phyloP scores from a whole-genome alignment of 352 stramenopile species.

The Pythium insidiosum region DNA sequence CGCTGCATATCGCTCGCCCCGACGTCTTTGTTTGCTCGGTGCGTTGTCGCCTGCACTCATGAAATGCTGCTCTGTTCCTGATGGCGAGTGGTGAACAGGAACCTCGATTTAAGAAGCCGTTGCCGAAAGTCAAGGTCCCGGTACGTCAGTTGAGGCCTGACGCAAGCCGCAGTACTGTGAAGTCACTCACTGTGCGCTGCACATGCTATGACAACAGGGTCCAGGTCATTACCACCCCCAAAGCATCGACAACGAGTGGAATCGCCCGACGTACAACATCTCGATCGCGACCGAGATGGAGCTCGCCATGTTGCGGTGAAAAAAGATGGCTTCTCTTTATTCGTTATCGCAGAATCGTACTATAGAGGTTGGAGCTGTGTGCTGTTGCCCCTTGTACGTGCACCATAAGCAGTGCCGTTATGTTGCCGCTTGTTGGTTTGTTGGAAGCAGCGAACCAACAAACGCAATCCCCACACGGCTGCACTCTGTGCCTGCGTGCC shows the following conservation, averaged over 20 bases:
- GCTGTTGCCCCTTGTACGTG: background rate
- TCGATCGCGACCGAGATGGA: conserved; percentile 83
- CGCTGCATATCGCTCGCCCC: conserved; percentile 49
- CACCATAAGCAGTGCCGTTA: no score
- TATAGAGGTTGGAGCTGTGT: background rate
- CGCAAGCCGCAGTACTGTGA: no score
- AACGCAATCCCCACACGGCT: no score
- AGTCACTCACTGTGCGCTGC: background rate
- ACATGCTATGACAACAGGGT: conserved; percentile 31
- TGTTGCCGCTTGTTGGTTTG: no score
- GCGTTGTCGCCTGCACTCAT: conserved; percentile 2
- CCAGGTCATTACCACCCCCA: conserved; percentile 69
- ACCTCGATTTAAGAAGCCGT: conserved; percentile 58
- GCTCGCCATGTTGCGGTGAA: conserved; percentile 43
- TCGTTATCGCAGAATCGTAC: background rate
- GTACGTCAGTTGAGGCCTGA: no score
- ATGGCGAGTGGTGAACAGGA: conserved; percentile 24
- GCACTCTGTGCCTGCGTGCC: no score
- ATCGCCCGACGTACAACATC: conserved; percentile 84
- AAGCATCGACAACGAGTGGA: conserved; percentile 69
- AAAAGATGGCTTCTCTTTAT: background rate
- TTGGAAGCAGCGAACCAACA: no score
- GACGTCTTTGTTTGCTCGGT: conserved; percentile 67
- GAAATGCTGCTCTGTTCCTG: background rate
- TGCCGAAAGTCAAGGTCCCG: conserved; percentile 43